These are phyloP conservation scores for Tothia fuscella DNA, from an alignment of 2,329 filamentous ascomycete genomes.

Conservation along the genomic window DNA sequence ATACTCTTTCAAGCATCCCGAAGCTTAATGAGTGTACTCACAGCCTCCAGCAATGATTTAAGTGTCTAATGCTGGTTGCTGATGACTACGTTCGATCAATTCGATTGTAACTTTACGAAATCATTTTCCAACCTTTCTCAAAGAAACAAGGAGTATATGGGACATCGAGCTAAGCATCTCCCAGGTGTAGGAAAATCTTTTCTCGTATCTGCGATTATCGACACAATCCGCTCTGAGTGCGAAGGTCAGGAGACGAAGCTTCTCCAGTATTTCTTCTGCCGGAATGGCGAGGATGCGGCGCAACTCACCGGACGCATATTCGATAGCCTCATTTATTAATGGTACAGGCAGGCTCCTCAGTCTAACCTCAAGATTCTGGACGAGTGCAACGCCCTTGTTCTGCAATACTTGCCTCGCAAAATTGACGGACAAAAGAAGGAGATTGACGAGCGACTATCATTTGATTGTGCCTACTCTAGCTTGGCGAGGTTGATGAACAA, in stretches of 20 bases:
- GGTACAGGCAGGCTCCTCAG: not conserved
- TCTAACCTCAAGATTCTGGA: not conserved
- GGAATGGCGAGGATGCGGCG: constrained; percentile 3
- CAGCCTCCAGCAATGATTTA: no score
- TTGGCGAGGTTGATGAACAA: not conserved
- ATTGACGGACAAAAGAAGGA: not conserved
- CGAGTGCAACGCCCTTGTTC: not conserved
- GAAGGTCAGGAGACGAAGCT: not conserved
- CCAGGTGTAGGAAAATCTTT: constrained; percentile 7
- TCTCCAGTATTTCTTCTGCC: not conserved
- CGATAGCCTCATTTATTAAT: not conserved
- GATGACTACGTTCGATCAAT: no score
- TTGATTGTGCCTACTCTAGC: not conserved
- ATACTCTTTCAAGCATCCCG: no score
- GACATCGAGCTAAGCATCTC: no score
- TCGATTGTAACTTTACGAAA: no score
- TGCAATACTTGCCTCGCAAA: not conserved
- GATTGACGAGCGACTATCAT: not conserved
- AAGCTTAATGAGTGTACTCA: no score
- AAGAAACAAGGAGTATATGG: no score
- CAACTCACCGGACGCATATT: constrained; percentile 2
- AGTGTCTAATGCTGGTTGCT: no score
- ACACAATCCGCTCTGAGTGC: not conserved
- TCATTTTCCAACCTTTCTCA: no score
- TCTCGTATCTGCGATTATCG: constrained; percentile 2